These are phyloP conservation scores for Mortierella sp. DNA, from an alignment of 371 early-diverging fungal genomes.

Conservation along the genomic window DNA sequence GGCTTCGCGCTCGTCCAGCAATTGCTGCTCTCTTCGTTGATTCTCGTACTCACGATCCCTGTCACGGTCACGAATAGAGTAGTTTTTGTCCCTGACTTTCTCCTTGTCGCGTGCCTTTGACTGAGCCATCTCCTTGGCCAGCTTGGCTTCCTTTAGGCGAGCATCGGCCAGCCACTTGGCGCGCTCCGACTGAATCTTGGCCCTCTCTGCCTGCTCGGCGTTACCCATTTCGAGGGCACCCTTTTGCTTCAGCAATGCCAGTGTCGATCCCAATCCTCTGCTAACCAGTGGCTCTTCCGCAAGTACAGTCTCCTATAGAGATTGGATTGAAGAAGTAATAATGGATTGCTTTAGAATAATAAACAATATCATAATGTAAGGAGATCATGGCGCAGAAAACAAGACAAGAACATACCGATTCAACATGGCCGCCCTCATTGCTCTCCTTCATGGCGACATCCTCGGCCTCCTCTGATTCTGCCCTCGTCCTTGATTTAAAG, in stretches of 20 bases:
- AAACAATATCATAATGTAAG: neutral
- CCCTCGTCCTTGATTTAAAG: slow-evolving; percentile 35
- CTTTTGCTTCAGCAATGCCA: slow-evolving; percentile 83
- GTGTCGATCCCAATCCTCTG: slow-evolving; percentile 87
- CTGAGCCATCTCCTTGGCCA: slow-evolving; percentile 58
- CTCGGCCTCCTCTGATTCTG: slow-evolving; percentile 61
- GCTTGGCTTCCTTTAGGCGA: slow-evolving; percentile 58
- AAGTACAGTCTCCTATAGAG: slow-evolving; percentile 39
- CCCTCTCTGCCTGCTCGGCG: slow-evolving; percentile 73
- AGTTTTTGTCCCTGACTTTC: slow-evolving; percentile 40
- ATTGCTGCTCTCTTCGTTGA: slow-evolving; percentile 70
- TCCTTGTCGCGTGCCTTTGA: slow-evolving; percentile 66
- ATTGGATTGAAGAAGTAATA: neutral
- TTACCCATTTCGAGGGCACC: slow-evolving; percentile 65
- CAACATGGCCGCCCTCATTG: slow-evolving; percentile 23
- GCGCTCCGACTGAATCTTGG: slow-evolving; percentile 74
- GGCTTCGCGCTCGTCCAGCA: slow-evolving; percentile 81
- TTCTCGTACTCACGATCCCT: slow-evolving; percentile 58
- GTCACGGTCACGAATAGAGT: slow-evolving; percentile 53
- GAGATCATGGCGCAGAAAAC: neutral
- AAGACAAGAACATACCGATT: slow-evolving; percentile 21
- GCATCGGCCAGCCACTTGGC: slow-evolving; percentile 61
- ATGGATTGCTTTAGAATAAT: neutral
- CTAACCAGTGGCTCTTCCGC: slow-evolving; percentile 89
- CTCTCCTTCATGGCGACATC: slow-evolving; percentile 59